A percentile compares a stretch with the other conserved stretches of the same genome.
Conservation (phyloP, 768 basidiomycete species). For the Lactarius trivialis region DNA sequence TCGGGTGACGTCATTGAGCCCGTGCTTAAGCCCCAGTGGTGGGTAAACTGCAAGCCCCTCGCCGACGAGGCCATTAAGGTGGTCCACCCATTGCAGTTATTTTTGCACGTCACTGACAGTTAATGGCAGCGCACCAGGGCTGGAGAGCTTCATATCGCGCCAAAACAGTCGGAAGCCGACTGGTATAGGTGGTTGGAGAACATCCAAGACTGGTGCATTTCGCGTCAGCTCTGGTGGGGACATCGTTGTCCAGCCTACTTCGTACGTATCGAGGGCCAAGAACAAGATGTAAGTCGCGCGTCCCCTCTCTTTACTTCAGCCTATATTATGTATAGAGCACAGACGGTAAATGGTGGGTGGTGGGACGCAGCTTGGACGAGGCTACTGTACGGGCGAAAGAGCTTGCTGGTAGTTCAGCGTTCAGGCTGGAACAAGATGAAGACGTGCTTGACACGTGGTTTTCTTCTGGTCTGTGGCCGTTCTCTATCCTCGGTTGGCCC, state of each 20-base stretch:
- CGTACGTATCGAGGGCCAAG: constrained; percentile 72
- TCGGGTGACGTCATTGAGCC: constrained; percentile 96
- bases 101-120: background rate
- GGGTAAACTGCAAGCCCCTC: constrained; percentile 88
- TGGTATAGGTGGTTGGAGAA: constrained; percentile 95
- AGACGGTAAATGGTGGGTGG: constrained; percentile 85
- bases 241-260: constrained; percentile 95
- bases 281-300: constrained; percentile 48
- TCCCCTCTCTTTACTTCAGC: background rate
- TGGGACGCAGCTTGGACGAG: constrained; percentile 72
- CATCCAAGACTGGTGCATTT: constrained; percentile 99
- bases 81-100: constrained; percentile 9
- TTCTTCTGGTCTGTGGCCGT: constrained; percentile 96
- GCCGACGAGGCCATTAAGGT: constrained; percentile 88
- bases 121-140: constrained; percentile 68
- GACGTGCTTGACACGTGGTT: constrained; percentile 99
- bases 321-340: constrained; percentile 36
- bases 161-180: constrained; percentile 82
- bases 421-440: constrained; percentile 84
- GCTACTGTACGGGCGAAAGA: constrained; percentile 68
- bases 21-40: constrained; percentile 97
- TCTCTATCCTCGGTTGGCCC: constrained; percentile 97
- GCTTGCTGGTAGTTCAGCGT: constrained; percentile 59
- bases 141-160: constrained; percentile 79
- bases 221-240: constrained; percentile 99